Base-by-base conservation (phyloP, 352 stramenopile genomes). In the Globisporangium perplexum region DNA sequence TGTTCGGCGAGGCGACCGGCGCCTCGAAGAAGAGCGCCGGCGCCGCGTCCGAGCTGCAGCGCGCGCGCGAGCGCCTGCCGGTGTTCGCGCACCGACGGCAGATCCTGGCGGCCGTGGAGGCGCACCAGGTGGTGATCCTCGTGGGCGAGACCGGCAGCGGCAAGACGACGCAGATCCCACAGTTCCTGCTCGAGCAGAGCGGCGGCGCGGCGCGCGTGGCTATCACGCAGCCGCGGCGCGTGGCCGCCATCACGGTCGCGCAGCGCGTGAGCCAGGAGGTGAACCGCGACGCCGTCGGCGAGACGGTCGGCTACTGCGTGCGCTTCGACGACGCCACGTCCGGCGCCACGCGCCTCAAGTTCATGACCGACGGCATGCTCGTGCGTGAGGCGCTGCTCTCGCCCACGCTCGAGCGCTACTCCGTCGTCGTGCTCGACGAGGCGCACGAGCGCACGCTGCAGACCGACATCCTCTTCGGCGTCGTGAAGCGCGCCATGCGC, bases 251-350 rank as follows among this genome's bases (percentile, higher is more conserved):
- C 57, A 90, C 82, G 1, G 81, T 95, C 30, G 83, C 85, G 15
- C 77, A 91, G 59, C 82, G 84, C 50, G 83, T 95, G 55, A 85
- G 74, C 39, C 66, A 90, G 36, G 83, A 93, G 44, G 67, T 68
- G 3, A 73, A 76, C 18, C 63, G 67, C 7, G 77, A 68, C 2
- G 42, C 65, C 12, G 47, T 92, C 36, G 82, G 80, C 31, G 62
- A 72, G 7, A 69, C 59, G 0, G 93, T 98, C 15, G 93, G 96
- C 31, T 97, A 98, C 74, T 88, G 80, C 45, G 89, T 98, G 39
- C 80, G 94, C 4, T 98, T 98, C 63, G 96, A 98, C 57, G 89
- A 98, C 68, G 90, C 92, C 54, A 87, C 88, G 20, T 86, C 70
- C 18, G 77, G 72, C 23, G 69, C 82, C 47, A 98, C 95, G 8